Conservation (phyloP, 495 filamentous ascomycete genomes). For the Daldinia bambusicola region DNA sequence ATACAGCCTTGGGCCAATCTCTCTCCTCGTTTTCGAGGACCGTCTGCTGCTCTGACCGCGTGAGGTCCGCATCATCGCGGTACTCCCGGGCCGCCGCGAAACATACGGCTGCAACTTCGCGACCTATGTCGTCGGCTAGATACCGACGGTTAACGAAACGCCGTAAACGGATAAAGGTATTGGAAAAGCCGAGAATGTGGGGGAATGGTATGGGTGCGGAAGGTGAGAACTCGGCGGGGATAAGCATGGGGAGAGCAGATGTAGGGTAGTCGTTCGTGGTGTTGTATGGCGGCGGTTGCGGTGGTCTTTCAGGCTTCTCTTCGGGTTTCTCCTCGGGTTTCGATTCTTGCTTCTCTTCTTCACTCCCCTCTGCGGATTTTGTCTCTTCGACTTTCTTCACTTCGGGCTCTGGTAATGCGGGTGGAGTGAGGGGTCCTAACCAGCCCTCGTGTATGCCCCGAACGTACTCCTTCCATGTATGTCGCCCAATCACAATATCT, state of each 20-base stretch:
- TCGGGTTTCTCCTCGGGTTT: constrained; percentile 52
- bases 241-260: constrained; percentile 65
- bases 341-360: constrained; percentile 42
- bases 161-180: constrained; percentile 85
- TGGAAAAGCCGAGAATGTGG: constrained; percentile 91
- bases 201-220: constrained; percentile 80
- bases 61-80: constrained; percentile 44
- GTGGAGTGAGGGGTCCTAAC: constrained; percentile 78
- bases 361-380: constrained; percentile 40
- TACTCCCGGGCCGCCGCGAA: constrained; percentile 69
- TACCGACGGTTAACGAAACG: constrained; percentile 88
- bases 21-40: constrained; percentile 79
- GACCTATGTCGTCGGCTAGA: constrained; percentile 87
- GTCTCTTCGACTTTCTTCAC: constrained; percentile 52
- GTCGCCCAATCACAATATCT: constrained; percentile 88
- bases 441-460: constrained; percentile 95
- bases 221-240: constrained; percentile 71
- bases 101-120: constrained; percentile 86
- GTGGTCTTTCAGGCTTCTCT: constrained; percentile 59
- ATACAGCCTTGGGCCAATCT: constrained; percentile 86
- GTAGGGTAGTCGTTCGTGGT: constrained; percentile 72
- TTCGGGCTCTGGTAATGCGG: constrained; percentile 45
- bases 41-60: constrained; percentile 72
- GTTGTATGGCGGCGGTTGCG: constrained; percentile 72
- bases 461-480: constrained; percentile 98